Conservation (phyloP, 495 filamentous ascomycete genomes). For the Mycothermus thermophilus region DNA sequence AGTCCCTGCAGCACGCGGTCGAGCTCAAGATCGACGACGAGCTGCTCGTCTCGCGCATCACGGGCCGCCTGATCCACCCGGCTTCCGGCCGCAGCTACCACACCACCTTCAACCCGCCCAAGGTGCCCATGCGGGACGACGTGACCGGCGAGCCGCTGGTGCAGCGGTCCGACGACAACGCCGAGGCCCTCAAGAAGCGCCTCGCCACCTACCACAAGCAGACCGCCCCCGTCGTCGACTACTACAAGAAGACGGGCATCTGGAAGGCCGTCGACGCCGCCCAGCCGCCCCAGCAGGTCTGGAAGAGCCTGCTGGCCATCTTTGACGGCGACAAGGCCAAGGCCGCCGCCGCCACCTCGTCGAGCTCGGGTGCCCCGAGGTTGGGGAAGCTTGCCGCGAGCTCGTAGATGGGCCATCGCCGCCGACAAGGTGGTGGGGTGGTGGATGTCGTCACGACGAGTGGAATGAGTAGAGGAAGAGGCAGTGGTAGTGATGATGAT, state of each 20-base stretch:
- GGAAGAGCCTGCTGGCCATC: conserved; percentile 78
- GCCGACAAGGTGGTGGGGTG: not conserved
- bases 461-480: not conserved
- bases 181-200: conserved; percentile 91
- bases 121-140: conserved; percentile 86
- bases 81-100: conserved; percentile 94
- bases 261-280: conserved; percentile 94
- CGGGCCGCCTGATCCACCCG: conserved; percentile 88
- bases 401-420: conserved; percentile 14
- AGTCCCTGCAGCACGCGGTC: conserved; percentile 81
- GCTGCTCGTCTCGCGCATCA: conserved; percentile 89
- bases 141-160: conserved; percentile 92
- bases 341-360: conserved; percentile 22
- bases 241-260: conserved; percentile 95
- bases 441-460: not conserved
- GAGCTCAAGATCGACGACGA: conserved; percentile 95
- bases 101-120: conserved; percentile 97
- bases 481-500: no score
- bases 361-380: no score
- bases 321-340: conserved; percentile 50
- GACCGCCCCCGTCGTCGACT: conserved; percentile 79
- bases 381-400: conserved; percentile 34
- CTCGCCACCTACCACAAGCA: conserved; percentile 87
- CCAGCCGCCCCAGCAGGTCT: conserved; percentile 91
- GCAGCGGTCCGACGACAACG: conserved; percentile 94